These are phyloP conservation scores for Alternaria infectoria DNA, from an alignment of 2,329 filamentous ascomycete species.

Conservation along the genomic window DNA sequence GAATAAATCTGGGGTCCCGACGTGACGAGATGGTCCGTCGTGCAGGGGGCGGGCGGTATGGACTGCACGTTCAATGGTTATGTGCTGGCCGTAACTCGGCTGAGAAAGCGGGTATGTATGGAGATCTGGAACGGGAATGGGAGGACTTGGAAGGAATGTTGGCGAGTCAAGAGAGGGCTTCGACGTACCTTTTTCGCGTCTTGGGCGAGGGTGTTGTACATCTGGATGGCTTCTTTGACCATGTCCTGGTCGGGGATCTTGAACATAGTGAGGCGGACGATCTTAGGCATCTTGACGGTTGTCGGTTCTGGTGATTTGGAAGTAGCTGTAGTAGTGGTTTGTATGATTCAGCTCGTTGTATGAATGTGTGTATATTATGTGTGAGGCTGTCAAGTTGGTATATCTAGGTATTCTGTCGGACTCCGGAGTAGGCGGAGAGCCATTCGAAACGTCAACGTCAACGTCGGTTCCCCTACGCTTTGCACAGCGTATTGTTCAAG, in stretches of 20 bases:
- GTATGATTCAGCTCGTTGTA: background rate
- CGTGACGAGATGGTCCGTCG: constrained; percentile 25
- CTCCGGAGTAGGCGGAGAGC: constrained; percentile 35
- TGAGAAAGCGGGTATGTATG: constrained; percentile 21
- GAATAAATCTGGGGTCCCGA: constrained; percentile 15
- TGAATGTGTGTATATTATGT: background rate
- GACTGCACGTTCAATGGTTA: constrained; percentile 11
- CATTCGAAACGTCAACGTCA: constrained; percentile 14
- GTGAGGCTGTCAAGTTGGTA: background rate
- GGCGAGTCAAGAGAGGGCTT: constrained; percentile 6
- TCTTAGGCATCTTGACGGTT: constrained; percentile 36
- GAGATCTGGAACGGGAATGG: background rate
- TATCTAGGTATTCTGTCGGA: constrained; percentile 1
- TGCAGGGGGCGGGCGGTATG: constrained; percentile 11
- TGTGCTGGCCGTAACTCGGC: constrained; percentile 4
- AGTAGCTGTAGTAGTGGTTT: background rate
- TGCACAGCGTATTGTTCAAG: constrained; percentile 6
- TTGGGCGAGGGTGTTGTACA: constrained; percentile 42
- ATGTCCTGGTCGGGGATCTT: constrained; percentile 40
- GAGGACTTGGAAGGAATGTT: background rate
- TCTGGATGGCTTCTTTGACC: constrained; percentile 38
- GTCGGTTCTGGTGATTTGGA: background rate
- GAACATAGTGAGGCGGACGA: constrained; percentile 47
- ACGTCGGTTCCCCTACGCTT: constrained; percentile 28
- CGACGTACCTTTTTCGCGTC: constrained; percentile 45